Evolutionary conservation across 192 early-diverging fungal species (phyloP).

Genomic region (Polychytrium aggregatum): DNA sequence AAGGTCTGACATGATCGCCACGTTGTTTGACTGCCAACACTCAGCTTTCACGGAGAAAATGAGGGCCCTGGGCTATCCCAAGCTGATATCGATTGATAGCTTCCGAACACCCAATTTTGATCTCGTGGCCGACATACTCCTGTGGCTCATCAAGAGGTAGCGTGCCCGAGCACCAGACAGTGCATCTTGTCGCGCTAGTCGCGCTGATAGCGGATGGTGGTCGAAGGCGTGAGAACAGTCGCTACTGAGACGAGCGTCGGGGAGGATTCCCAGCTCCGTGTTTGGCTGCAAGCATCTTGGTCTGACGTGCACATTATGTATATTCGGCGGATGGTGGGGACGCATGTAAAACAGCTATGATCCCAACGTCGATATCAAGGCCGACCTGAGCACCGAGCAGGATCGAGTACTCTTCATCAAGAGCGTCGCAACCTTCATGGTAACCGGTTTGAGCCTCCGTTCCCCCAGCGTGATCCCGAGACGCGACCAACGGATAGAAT

Average conservation of each 20-base stretch:
- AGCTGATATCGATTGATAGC: slow-evolving; percentile 36
- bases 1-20: background rate
- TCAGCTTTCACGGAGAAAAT: slow-evolving; percentile 40
- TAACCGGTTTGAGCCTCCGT: too few species aligned
- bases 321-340: background rate
- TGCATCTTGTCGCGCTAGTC: background rate
- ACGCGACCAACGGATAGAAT: too few species aligned
- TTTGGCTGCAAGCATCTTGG: too few species aligned
- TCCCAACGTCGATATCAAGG: slow-evolving; percentile 25
- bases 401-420: slow-evolving; percentile 41
- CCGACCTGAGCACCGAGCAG: slow-evolving; percentile 33
- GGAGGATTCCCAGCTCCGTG: too few species aligned
- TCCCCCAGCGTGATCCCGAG: too few species aligned
- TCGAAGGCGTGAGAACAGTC: background rate
- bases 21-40: background rate
- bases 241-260: background rate
- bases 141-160: slow-evolving; percentile 43
- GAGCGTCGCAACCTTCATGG: slow-evolving; percentile 32
- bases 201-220: background rate
- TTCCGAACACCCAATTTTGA: slow-evolving; percentile 43
- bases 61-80: slow-evolving; percentile 33
- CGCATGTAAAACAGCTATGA: slow-evolving; percentile 26
- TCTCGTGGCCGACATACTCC: slow-evolving; percentile 30
- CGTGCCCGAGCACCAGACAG: background rate
- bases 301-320: background rate